phyloP scores from a whole-genome alignment of 1,139 yeast species.

The Candida freyschussii region DNA sequence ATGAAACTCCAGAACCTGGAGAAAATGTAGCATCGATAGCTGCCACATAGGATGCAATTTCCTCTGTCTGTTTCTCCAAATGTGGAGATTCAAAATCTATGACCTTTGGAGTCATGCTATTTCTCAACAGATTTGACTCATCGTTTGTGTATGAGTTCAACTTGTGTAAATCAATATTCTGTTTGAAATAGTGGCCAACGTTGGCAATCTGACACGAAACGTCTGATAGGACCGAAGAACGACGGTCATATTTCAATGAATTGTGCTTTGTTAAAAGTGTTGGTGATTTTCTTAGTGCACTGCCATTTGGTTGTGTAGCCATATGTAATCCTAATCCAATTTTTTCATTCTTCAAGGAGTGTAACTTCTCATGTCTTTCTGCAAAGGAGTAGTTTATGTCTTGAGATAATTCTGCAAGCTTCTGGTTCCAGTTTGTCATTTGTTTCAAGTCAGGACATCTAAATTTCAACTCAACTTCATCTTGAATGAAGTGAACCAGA shows the following conservation, averaged over 20 bases:
- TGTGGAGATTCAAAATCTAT: conserved; percentile 5
- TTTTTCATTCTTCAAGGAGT: conserved; percentile 11
- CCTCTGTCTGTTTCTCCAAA: conserved; percentile 6
- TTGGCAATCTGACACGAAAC: conserved; percentile 7
- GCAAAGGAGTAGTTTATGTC: conserved; percentile 6
- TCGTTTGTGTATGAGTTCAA: conserved; percentile 7
- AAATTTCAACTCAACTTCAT: conserved; percentile 11
- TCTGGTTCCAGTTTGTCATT: conserved; percentile 20
- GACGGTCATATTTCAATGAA: conserved; percentile 7
- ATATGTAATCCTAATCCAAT: conserved; percentile 21
- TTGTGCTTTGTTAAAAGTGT: conserved; percentile 16
- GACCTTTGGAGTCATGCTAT: conserved; percentile 7
- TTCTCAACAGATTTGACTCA: not conserved
- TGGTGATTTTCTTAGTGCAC: conserved; percentile 17
- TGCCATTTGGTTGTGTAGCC: conserved; percentile 3
- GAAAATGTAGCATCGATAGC: conserved; percentile 7
- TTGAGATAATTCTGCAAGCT: conserved; percentile 4
- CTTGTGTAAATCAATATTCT: conserved; percentile 10
- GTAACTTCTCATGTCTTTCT: conserved; percentile 7
- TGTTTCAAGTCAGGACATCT: conserved; percentile 23
- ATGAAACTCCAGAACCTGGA: conserved; percentile 5
- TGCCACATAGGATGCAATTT: conserved; percentile 3
- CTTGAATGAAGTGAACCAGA: conserved; percentile 7
- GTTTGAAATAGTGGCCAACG: conserved; percentile 12
- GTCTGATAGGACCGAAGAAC: conserved; percentile 9